Evolutionary conservation across 2,329 filamentous ascomycete genomes (phyloP).

Genomic region (Paecilomyces sp.): DNA sequence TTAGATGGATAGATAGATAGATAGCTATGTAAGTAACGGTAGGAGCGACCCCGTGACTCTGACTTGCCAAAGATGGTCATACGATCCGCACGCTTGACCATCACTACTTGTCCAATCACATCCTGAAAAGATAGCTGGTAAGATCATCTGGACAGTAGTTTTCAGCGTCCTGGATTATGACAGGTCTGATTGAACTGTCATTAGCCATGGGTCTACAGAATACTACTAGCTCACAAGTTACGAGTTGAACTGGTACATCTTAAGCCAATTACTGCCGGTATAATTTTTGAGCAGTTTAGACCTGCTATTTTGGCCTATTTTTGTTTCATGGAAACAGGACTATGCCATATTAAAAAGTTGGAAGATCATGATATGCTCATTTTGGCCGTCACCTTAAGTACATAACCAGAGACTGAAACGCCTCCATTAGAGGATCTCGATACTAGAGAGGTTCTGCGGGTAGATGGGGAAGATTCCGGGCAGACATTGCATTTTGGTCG

Average conservation of each 20-base stretch:
- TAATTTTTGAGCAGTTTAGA: neutral
- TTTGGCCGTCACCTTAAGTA: slow-evolving; percentile 24
- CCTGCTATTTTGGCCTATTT: neutral
- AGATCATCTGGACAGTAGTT: too few relatives aligned
- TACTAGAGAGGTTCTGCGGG: neutral
- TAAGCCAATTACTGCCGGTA: neutral
- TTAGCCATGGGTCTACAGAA: too few relatives aligned
- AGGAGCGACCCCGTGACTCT: neutral
- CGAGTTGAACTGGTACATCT: neutral
- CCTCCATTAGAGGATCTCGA: neutral
- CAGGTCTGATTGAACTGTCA: too few relatives aligned
- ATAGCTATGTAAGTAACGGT: too few relatives aligned
- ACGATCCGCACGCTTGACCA: neutral
- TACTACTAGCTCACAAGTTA: too few relatives aligned
- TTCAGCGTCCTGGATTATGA: too few relatives aligned
- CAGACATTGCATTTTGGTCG: neutral
- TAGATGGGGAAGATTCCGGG: neutral
- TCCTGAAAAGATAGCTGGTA: too few relatives aligned
- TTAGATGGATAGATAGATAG: too few relatives aligned
- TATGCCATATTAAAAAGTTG: neutral
- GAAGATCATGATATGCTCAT: slow-evolving; percentile 13
- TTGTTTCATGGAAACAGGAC: neutral
- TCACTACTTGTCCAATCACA: too few relatives aligned
- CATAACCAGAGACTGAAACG: slow-evolving; percentile 14
- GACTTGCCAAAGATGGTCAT: neutral